Base-by-base conservation (phyloP, 2,329 filamentous ascomycete species). In the Nemania serpens region DNA sequence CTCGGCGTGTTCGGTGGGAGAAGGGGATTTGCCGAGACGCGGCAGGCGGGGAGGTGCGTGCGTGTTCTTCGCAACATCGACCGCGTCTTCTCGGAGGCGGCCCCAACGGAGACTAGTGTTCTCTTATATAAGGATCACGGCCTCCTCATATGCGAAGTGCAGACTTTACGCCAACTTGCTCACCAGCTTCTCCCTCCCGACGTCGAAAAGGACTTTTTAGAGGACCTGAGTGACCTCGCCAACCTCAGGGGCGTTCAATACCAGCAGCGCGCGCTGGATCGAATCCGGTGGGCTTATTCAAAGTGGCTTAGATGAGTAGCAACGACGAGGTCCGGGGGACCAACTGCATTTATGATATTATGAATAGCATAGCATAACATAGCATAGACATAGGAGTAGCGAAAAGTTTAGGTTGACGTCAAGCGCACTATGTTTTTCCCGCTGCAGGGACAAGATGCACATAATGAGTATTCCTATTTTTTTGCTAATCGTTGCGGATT, bases 41-140 rank as follows among this genome's bases (percentile, higher is more conserved):
- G 84, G 65, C 86, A 85, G 68, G 86, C 90, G 41, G 86, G 88
- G 22, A 86, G 89, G 67, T 88, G 91, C 63, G 79, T 94, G 37
- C 86, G 93, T 62, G 87, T 94, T 39, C 80, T 98, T 65, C 88
- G 93, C 63, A 96, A 95, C 74, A 91, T 97, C 66, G 91, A 97
- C 75, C 90, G 93, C 52, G 89, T 91, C 63, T 79, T 93, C 49
- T 87, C 85, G 11, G 84, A 86, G 65, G 87, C 89, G 3, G 82
- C 82, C n/a, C 85, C 89, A 0, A 88, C 87, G 10, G 83, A 90
- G 61, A 89, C 88, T 71, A 91, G 82, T 49, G 84, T 94, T 63
- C 81, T 98, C 50, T 89, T 89, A 1, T 97, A 97, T 80, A 96
- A 94, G 75, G 93, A 98, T 69, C 92, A 97, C 69, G 95, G 95